A percentile compares a stretch with the other conserved stretches of the same genome.
phyloP scores from a whole-genome alignment of 1,284 basidiomycete species.

The Irpex rosettiformis region DNA sequence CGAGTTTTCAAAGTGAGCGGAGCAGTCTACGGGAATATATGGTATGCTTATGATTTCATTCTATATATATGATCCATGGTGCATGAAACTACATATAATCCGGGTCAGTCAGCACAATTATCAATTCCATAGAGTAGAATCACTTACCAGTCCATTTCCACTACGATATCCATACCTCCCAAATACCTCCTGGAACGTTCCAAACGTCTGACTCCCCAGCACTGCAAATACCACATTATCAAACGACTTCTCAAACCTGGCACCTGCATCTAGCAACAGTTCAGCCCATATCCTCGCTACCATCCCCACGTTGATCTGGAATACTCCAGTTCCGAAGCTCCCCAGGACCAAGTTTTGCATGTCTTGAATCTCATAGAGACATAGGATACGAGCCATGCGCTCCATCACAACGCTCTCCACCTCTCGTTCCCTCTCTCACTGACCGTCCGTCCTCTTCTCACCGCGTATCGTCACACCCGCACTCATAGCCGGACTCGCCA shows the following conservation, averaged over 20 bases:
- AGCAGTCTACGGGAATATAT: too few relatives aligned
- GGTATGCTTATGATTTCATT: too few relatives aligned
- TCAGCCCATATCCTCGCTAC: slow-evolving; percentile 40
- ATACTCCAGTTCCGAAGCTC: slow-evolving; percentile 73
- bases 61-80: too few relatives aligned
- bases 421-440: slow-evolving; percentile 40
- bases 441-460: slow-evolving; percentile 27
- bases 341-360: slow-evolving; percentile 60
- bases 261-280: slow-evolving; percentile 40
- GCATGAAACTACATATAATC: too few relatives aligned
- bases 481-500: slow-evolving; percentile 71
- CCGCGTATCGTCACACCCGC: slow-evolving; percentile 48
- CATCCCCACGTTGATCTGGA: slow-evolving; percentile 53
- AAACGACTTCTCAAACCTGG: slow-evolving; percentile 55
- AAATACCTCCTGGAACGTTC: slow-evolving; percentile 43
- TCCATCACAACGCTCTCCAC: slow-evolving; percentile 61
- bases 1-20: too few relatives aligned
- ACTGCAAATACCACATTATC: slow-evolving; percentile 63
- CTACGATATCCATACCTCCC: not conserved
- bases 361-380: slow-evolving; percentile 57
- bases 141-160: too few relatives aligned
- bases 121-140: too few relatives aligned
- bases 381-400: slow-evolving; percentile 65
- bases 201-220: slow-evolving; percentile 48
- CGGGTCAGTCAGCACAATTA: too few relatives aligned